Conservation (phyloP, 257 asterid genomes). For the Echites panduratus region DNA sequence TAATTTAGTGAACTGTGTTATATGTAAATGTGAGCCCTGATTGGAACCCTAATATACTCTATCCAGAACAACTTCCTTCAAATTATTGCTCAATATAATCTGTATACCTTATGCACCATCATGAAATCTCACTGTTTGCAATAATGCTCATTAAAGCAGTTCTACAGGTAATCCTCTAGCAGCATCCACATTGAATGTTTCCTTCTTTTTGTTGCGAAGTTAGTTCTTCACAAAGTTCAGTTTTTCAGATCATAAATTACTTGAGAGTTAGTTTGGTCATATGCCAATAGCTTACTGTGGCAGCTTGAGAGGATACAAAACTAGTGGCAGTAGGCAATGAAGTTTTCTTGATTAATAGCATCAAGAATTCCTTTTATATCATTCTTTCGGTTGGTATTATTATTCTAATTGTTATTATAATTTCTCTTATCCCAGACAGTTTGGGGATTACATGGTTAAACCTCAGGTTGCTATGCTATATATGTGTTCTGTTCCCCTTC, state of each 20-base stretch:
- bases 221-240: not conserved
- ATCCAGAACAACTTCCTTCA: not conserved
- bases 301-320: not conserved
- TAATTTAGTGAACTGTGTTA: not conserved
- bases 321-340: not conserved
- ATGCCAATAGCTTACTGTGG: not conserved
- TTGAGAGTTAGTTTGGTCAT: not conserved
- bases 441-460: no score
- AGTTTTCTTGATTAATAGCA: not conserved
- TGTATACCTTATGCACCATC: not conserved
- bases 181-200: not conserved
- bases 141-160: not conserved
- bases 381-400: not conserved
- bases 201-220: not conserved
- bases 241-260: not conserved
- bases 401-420: no score
- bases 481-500: not conserved
- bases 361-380: not conserved
- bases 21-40: not conserved
- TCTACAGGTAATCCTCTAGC: not conserved
- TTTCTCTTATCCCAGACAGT: not conserved
- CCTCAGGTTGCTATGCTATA: not conserved
- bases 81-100: not conserved
- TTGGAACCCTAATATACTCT: not conserved
- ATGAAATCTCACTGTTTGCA: not conserved